phyloP scores from a whole-genome alignment of 768 basidiomycete species.

The Scleroderma bovista region DNA sequence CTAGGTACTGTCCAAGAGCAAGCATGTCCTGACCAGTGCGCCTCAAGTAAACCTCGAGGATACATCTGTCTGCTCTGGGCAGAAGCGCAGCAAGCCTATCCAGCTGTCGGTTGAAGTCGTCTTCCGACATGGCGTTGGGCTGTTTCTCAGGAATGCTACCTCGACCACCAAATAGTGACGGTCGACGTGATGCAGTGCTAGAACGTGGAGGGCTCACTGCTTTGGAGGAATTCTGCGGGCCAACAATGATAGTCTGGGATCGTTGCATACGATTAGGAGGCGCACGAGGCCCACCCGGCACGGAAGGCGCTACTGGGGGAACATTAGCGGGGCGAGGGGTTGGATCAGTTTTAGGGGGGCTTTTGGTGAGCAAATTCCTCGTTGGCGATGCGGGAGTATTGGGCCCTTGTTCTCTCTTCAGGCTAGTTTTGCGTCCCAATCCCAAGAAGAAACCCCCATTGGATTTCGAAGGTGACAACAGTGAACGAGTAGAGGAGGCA shows the following conservation, averaged over 20 bases:
- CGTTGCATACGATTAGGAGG: conserved; percentile 56
- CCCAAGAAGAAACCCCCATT: conserved; percentile 68
- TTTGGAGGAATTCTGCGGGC: conserved; percentile 21
- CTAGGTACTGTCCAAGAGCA: conserved; percentile 83
- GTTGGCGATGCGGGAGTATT: conserved; percentile 27
- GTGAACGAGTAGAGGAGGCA: conserved; percentile 43
- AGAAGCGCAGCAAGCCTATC: conserved; percentile 66
- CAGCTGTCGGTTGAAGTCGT: conserved; percentile 61
- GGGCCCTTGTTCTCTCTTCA: conserved; percentile 32
- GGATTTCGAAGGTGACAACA: conserved; percentile 40
- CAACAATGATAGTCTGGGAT: conserved; percentile 60
- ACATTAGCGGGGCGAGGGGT: conserved; percentile 28
- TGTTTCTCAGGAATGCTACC: conserved; percentile 7
- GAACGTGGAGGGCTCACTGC: conserved; percentile 22
- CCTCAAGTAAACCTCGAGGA: conserved; percentile 68
- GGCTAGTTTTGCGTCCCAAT: conserved; percentile 65
- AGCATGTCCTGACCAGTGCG: conserved; percentile 75
- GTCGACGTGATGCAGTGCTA: conserved; percentile 23
- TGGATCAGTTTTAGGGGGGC: conserved; percentile 27
- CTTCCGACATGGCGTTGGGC: conserved; percentile 9
- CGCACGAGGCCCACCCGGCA: conserved; percentile 74
- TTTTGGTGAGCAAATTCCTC: conserved; percentile 32
- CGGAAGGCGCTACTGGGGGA: conserved; percentile 37
- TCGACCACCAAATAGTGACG: conserved; percentile 26
- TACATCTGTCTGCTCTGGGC: conserved; percentile 62